phyloP scores from a whole-genome alignment of 345 rosid species.

The Pistacia vera region DNA sequence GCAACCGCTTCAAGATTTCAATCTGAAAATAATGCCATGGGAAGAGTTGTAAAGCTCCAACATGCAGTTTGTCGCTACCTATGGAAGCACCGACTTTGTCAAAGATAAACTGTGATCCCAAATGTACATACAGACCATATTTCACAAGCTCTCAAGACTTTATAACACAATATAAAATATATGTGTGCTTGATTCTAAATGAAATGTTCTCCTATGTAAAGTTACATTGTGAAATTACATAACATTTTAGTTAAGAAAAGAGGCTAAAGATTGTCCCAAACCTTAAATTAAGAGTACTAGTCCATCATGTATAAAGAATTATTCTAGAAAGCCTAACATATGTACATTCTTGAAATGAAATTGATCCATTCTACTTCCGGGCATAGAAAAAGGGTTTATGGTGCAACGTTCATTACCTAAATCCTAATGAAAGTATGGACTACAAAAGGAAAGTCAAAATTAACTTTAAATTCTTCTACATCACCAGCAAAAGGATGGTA shows the following conservation, averaged over 20 bases:
- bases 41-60: conserved; percentile 22
- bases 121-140: neutral
- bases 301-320: too few relatives aligned
- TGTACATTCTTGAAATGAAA: neutral
- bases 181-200: neutral
- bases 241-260: neutral
- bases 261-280: neutral
- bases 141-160: neutral
- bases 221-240: neutral
- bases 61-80: conserved; percentile 16
- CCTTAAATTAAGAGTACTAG: neutral
- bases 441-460: too few relatives aligned
- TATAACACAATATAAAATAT: neutral
- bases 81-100: conserved; percentile 11
- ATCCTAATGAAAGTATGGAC: too few relatives aligned
- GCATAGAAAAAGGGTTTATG: neutral
- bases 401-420: neutral
- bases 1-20: conserved; percentile 93
- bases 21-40: conserved; percentile 48
- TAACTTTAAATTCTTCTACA: too few relatives aligned
- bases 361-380: neutral
- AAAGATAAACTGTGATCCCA: conserved; percentile 12
- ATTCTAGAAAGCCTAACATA: neutral
- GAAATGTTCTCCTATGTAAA: neutral
- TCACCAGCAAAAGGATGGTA: too few relatives aligned